Evolutionary conservation across 768 basidiomycete species (phyloP), one percentile per base, ranked within the genome.

Genomic region (Suillus discolor): DNA sequence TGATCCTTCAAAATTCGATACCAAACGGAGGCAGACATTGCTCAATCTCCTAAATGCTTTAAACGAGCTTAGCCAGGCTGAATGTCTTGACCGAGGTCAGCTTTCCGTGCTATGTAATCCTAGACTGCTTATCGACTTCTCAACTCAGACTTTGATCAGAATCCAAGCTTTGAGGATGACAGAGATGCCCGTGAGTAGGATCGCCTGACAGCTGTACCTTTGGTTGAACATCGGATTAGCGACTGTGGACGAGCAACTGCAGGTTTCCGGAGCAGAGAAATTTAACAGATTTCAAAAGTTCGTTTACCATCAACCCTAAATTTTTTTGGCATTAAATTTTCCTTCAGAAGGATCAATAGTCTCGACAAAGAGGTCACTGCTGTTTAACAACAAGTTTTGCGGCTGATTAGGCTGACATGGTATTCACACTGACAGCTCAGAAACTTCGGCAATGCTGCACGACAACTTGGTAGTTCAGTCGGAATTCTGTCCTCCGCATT

Each of bases 381-480:
- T 6, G 7, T 57, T 38, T 6, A 41, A 59, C 38, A 60, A 41
- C 36, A 39, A 39, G 57, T 16, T 25, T 25, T 5, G 39, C 16
- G 18, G 39, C 7, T 28, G 15, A 42, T 42, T 60, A 23, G 11
- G 39, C 57, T 60, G 18, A 60, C 25, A 18, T 11, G 23, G 23
- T 11, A 16, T 42, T 42, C 57, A n/a, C 61, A 42, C 15, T 57
- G 31, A n/a, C 71, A 92, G 88, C 82, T 93, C 18, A 84, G 89
- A 55, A 90, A 89, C 73, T 92, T 92, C 73, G 86, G 89, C 44
- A 90, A 91, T 69, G 89, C 91, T 15, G 85, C 89, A 25, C 86
- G 90, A 44, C 91, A 91, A 71, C 81, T 93, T 0, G 91, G 91
- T 31, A 89, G 88, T 64, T 92, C 90, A 6, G 89, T 91, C 25